These are phyloP conservation scores for Blastomyces emzantsi DNA, from an alignment of 2,329 filamentous ascomycete genomes.

Conservation along the genomic window DNA sequence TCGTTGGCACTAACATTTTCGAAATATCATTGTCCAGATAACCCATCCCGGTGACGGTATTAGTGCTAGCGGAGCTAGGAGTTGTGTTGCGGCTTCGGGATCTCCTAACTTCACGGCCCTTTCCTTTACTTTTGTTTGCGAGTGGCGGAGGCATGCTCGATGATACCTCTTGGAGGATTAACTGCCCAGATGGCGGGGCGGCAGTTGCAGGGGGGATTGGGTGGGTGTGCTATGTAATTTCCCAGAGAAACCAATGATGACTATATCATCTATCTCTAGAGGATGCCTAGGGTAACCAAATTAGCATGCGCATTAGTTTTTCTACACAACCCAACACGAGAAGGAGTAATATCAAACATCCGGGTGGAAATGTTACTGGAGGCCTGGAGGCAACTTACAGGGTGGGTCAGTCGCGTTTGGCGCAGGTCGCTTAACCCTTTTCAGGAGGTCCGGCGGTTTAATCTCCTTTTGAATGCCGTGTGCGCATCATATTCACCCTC, in stretches of 20 bases:
- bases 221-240: neutral
- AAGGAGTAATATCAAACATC: neutral
- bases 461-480: neutral
- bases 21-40: slow-evolving; percentile 48
- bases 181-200: neutral
- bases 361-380: neutral
- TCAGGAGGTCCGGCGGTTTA: neutral
- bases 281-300: neutral
- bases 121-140: slow-evolving; percentile 44
- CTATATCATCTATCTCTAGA: neutral
- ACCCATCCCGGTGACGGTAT: slow-evolving; percentile 32
- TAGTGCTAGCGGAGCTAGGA: slow-evolving; percentile 47
- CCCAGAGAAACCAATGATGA: neutral
- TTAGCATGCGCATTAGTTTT: neutral
- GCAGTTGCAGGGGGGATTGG: neutral
- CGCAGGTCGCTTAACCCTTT: neutral
- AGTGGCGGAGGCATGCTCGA: slow-evolving; percentile 33
- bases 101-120: slow-evolving; percentile 44
- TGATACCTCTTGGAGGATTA: neutral
- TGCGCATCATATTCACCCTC: neutral
- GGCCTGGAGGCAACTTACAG: neutral
- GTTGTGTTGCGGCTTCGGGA: slow-evolving; percentile 56
- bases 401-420: neutral
- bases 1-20: slow-evolving; percentile 40
- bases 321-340: neutral